Base-by-base conservation (phyloP, 306 rosid species). In the Albizia julibrissin region DNA sequence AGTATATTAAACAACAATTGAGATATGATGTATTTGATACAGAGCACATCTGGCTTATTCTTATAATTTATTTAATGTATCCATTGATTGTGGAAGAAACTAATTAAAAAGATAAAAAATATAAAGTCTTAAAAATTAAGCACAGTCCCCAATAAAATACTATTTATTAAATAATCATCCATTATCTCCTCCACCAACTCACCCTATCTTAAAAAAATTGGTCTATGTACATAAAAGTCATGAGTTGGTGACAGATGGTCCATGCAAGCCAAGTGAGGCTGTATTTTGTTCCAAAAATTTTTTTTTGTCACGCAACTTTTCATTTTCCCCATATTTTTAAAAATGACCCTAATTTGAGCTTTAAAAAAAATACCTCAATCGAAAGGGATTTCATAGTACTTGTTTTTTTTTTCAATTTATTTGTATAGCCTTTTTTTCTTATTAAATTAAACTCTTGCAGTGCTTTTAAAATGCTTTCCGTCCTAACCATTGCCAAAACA, bases 181-280 rank as follows among this genome's bases (percentile, higher is more conserved):
- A 56, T 56, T 62, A 62, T 62, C 39, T 62, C 11, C 27, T 62
- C 37, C 69, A 62, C 69, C 69, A 62, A 62, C 69, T 27, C 69
- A 27, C 69, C 39, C 21, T 62, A 62, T 62, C 5, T 61, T 24
- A 11, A 61, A 61, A 61, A 61, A 61, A 4, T 61, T 61, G 34
- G 67, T 26, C 26, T 61, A 26, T 11, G 7, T 26, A 62, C 34
- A 29, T 37, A 12, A 62, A 27, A 62, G 69, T 62, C 39, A 13
- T 13, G 69, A 27, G 69, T 62, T 6, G 69, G 27, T 62, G 37
- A 27, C n/a, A 27, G 39, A 26, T 1, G 68, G 68, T 26, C 37
- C 26, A 61, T 1, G 7, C 33, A 24, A 24, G 68, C 19, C 0
- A 5, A 31, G 26, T 61, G 34, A 26, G 67, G 16, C 67, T 24